phyloP scores from a whole-genome alignment of 1,139 yeast species.

The Schizosaccharomyces versatilis region DNA sequence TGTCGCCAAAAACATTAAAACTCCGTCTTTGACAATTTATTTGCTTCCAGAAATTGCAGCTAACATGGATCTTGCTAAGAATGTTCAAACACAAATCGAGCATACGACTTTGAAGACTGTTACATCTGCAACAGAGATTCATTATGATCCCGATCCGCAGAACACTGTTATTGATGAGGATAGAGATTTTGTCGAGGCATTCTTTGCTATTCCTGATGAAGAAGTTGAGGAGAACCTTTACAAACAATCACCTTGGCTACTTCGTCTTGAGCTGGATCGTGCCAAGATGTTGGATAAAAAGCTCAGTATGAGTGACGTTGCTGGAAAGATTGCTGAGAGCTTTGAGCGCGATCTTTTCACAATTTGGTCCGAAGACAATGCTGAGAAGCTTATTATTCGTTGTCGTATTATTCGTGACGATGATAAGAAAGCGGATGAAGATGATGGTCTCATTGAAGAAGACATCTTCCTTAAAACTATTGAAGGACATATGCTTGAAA shows the following conservation, averaged over 20 bases:
- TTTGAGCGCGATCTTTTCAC: constrained; percentile 60
- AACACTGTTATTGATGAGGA: constrained; percentile 90
- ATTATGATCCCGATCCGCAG: constrained; percentile 94
- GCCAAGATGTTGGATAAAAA: constrained; percentile 97
- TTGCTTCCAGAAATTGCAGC: constrained; percentile 57
- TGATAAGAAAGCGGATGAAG: constrained; percentile 81
- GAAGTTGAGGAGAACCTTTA: constrained; percentile 83
- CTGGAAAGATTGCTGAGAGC: constrained; percentile 79
- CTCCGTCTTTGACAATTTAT: constrained; percentile 92
- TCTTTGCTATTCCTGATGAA: constrained; percentile 93
- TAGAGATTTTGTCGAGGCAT: constrained; percentile 88
- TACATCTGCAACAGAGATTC: constrained; percentile 91
- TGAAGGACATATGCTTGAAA: constrained; percentile 89
- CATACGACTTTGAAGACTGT: constrained; percentile 89
- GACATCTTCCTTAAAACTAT: constrained; percentile 89
- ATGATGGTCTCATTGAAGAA: constrained; percentile 72
- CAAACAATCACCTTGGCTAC: constrained; percentile 92
- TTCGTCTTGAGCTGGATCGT: constrained; percentile 90
- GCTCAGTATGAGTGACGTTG: constrained; percentile 94
- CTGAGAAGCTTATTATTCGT: constrained; percentile 87
- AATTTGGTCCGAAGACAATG: constrained; percentile 98
- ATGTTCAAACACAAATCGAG: constrained; percentile 88
- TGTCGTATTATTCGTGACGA: constrained; percentile 88
- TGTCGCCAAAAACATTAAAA: constrained; percentile 92
- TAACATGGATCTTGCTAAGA: constrained; percentile 84